Base-by-base conservation (phyloP, 495 filamentous ascomycete genomes). In the Podospora bellae-mahoneyi region DNA sequence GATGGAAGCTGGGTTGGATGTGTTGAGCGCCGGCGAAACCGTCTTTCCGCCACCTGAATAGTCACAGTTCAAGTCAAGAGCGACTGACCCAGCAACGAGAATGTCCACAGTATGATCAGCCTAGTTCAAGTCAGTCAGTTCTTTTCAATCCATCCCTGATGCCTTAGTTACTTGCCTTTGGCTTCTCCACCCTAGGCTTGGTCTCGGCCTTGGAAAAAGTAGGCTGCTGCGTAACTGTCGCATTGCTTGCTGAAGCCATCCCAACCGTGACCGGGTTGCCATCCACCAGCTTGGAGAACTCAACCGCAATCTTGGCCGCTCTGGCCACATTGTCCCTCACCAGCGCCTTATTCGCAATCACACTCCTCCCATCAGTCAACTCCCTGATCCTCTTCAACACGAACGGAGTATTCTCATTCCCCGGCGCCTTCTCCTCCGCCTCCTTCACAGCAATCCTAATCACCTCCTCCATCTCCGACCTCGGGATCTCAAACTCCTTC, bases 41-140 rank as follows among this genome's bases (percentile, higher is more conserved):
- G 61, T 18, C 26, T 75, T 64, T 9, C 72, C 64, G 61, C 78
- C 74, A 39, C 72, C 76, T 53, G 87, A 84, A 19, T 84, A 78
- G 76, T 97, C 90, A 76, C 95, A 97, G 69, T 89, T 89, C 20
- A 94, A 78, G 76, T 99, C 95, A 53, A 97, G 84, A 18, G 94
- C 94, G 15, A 99, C 84, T 10, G 92, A 92, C 53, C 95, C 95
- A 54, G 93, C 92, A 48, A 97, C 92, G 26, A 97, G 75, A n/a
- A 97, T 81, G 68, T 93, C 89, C 39, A 81, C 81, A 61, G 70
- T 53, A 34, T 72, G 64, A 34, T 7, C 30, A 6, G 57, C 39
- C 71, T 73, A 56, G 26, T 58, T 54, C 19, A 28, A 10, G 32
- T 64, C 1, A 68, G 39, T 48, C 39, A 48, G 39, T 48, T 48